Evolutionary conservation across 2,329 filamentous ascomycete species (phyloP).

Genomic region (Microsporum audouinii): DNA sequence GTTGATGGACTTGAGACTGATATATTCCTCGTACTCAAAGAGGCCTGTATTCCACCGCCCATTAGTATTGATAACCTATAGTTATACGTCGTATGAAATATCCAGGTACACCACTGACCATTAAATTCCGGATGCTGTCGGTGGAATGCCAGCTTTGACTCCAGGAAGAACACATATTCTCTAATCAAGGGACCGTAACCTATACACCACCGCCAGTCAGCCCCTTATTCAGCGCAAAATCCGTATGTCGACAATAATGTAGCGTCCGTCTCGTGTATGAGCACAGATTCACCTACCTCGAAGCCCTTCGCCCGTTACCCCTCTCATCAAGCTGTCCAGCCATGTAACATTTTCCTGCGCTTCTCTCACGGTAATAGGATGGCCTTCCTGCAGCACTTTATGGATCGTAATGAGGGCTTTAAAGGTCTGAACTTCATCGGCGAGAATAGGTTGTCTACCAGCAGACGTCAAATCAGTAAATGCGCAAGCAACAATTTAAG

Average conservation of each 20-base stretch:
- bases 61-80: constrained; percentile 8
- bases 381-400: constrained; percentile 94
- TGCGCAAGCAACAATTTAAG: neutral
- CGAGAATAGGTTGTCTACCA: constrained; percentile 84
- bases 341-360: constrained; percentile 79
- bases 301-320: constrained; percentile 69
- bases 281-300: constrained; percentile 44
- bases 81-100: neutral
- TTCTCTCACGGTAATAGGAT: constrained; percentile 75
- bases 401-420: constrained; percentile 96
- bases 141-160: constrained; percentile 93
- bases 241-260: neutral
- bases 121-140: constrained; percentile 96
- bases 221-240: neutral
- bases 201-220: constrained; percentile 17
- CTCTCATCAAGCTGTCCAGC: constrained; percentile 84
- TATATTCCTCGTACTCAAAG: constrained; percentile 98
- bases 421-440: constrained; percentile 97
- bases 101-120: constrained; percentile 39
- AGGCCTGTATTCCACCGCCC: constrained; percentile 41
- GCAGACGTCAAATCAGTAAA: neutral
- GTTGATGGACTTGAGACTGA: constrained; percentile 94
- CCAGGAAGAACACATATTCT: constrained; percentile 92
- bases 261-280: constrained; percentile 7
- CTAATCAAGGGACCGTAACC: constrained; percentile 82